Evolutionary conservation across 192 early-diverging fungal species (phyloP).

Genomic region (Coemansia sp.): DNA sequence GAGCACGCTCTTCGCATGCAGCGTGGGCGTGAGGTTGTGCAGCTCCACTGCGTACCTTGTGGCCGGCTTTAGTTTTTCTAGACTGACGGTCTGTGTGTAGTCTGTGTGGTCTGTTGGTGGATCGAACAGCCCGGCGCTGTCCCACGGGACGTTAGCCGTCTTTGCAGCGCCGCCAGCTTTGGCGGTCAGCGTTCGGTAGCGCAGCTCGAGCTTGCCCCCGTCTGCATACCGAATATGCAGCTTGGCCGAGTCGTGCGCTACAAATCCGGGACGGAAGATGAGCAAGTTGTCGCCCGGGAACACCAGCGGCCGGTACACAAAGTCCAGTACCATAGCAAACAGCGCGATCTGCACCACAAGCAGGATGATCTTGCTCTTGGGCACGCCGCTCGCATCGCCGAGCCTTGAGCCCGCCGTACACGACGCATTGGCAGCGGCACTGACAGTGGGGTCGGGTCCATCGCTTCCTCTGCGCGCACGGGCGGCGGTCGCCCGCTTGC

Average conservation of each 20-base stretch:
- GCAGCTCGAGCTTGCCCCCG: conserved; percentile 37
- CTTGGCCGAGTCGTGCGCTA: conserved; percentile 45
- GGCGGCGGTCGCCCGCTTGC: background rate
- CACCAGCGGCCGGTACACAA: conserved; percentile 51
- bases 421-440: background rate
- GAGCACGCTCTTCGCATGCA: conserved; percentile 17
- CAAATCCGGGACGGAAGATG: conserved; percentile 44
- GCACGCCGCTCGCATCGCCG: background rate
- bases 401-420: background rate
- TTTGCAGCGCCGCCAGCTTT: background rate
- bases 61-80: conserved; percentile 33
- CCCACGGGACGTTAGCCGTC: conserved; percentile 29
- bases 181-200: conserved; percentile 18
- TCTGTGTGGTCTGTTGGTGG: conserved; percentile 28
- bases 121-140: conserved; percentile 29
- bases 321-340: conserved; percentile 52
- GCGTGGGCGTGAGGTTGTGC: conserved; percentile 32
- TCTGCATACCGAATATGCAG: conserved; percentile 46
- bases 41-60: conserved; percentile 47
- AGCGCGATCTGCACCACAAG: conserved; percentile 29
- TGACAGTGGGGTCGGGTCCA: conserved; percentile 2
- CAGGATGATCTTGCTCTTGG: conserved; percentile 14
- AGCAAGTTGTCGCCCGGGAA: conserved; percentile 29
- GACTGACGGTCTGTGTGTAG: conserved; percentile 24
- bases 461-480: background rate